Percentiles rank a stretch among this genome's conserved stretches.
Evolutionary conservation across 805 yeast genomes (phyloP).

Genomic region (Cyberlindnera euphorbiiphila): DNA sequence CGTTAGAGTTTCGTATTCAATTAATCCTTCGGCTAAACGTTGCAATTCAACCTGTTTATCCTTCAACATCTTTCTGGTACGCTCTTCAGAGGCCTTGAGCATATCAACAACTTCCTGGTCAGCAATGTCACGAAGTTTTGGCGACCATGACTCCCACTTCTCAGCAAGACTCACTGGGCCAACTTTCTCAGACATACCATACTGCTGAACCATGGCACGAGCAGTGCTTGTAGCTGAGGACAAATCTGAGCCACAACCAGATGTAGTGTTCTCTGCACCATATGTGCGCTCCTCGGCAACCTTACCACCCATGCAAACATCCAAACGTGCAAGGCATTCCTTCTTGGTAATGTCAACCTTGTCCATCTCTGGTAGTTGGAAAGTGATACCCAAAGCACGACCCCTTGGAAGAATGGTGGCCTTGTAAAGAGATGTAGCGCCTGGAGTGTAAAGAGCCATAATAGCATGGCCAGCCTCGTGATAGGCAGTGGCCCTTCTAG

Average conservation of each 20-base stretch:
- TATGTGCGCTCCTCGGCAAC: constrained; percentile 92
- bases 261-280: constrained; percentile 88
- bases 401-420: constrained; percentile 98
- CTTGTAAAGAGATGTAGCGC: constrained; percentile 93
- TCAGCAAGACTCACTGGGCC: constrained; percentile 91
- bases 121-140: constrained; percentile 80
- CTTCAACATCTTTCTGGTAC: constrained; percentile 67
- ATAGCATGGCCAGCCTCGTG: constrained; percentile 99
- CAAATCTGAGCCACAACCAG: constrained; percentile 93
- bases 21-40: constrained; percentile 85
- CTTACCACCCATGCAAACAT: constrained; percentile 99
- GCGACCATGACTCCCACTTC: constrained; percentile 94
- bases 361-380: constrained; percentile 98
- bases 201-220: constrained; percentile 92
- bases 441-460: constrained; percentile 91
- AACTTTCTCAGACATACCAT: constrained; percentile 91
- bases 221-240: constrained; percentile 89
- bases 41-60: constrained; percentile 68
- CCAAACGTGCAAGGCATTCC: constrained; percentile 88
- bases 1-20: constrained; percentile 93
- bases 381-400: constrained; percentile 92
- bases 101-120: constrained; percentile 85
- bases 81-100: constrained; percentile 68
- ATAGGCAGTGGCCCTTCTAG: constrained; percentile 90
- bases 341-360: constrained; percentile 87